Evolutionary conservation across 1,284 basidiomycete genomes (phyloP), one percentile per base, ranked within the genome.

Genomic region (Ustilago nuda): DNA sequence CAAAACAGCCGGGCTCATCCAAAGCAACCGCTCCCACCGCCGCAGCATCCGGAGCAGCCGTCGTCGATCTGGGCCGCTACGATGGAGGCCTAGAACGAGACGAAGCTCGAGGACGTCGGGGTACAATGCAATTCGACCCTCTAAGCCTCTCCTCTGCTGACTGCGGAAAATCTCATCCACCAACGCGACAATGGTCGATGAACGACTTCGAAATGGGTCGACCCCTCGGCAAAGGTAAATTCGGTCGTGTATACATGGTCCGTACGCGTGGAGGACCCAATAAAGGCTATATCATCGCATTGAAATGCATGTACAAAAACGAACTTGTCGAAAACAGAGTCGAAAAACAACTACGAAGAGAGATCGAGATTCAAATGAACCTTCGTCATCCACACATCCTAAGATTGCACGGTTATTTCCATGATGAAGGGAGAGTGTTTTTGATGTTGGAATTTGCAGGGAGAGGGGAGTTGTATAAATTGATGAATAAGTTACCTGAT

Each of bases 321-420:
- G 96, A 99, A 87, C 92, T 98, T 80, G 90, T 98, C 63, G 89
- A 92, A 81, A 94, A 97, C 88, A 78, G 75, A 43, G 76, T 85
- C 30, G 82, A 85, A 46, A 94, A 93, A 82, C 96, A 99, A 86
- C 92, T 97, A 58, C 90, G 97, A 50, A 90, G 97, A 59, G 97
- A 99, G 87, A 98, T 99, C 80, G 97, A 99, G 87, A 99, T 99
- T 75, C 97, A 99, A 85, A 94, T 95, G 87, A 96, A 99, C 87
- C 89, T 98, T 52, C 91, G 96, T 57, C 97, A 99, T 86, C 97
- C 97, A 0, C 92, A 99, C 86, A 92, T 99, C 70, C 88, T 99
- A 9, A 91, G 96, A 8, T 89, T 98, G 19, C 95, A 97, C 79
- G 95, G 95, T 41, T 98, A 95, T 89, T 98, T 98, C 87, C 94